Evolutionary conservation across 257 asterid species (phyloP), one percentile per base, ranked within the genome.

Genomic region (Scutellaria minor): DNA sequence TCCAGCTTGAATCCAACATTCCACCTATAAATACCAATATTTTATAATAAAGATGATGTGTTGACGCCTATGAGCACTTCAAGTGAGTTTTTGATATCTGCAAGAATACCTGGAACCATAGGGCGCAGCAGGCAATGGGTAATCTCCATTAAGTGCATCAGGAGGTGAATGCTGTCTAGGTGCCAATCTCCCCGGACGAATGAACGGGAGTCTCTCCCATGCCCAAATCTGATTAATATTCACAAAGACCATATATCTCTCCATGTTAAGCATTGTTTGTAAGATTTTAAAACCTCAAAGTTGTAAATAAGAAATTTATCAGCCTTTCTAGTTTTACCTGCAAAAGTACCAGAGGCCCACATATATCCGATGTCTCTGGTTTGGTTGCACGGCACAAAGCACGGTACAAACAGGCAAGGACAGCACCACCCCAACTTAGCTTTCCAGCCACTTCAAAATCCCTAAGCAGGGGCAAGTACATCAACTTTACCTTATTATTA

Each of bases 1-100:
- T 90, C 97, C 75, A 86, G 88, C 92, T 89, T 88, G 83, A 88
- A 88, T 18, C 93, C 96, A 48, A 88, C 90, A 72, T 90, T 90
- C 97, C 93, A 87, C 84, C 92, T 91, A 75, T 53, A 64, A 81
- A 12, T 76, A 76, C 13, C 44, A 62, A n/a, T 62, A 60, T 18
- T 44, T 64, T 46, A 42, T 31, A 40, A 71, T 48, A 39, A 66
- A 72, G 67, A 27, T 44, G 4, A 54, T 11, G 37, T 35, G 14
- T 31, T 51, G 42, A 5, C 18, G 54, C 42, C 56, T 57, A 54
- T 18, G 45, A 64, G 20, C 46, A 71, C 9, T 58, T 64, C 44
- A 18, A 14, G 71, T 56, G 14, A 68, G 61, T 47, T 58, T 53
- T 41, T 41, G 37, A 53, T 37, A 68, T 68, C 57, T 45, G 57